A percentile compares a stretch with the other conserved stretches of the same genome.
These are phyloP conservation scores for Fraxinus ornus DNA, from an alignment of 305 asterid genomes.

Conservation along the genomic window DNA sequence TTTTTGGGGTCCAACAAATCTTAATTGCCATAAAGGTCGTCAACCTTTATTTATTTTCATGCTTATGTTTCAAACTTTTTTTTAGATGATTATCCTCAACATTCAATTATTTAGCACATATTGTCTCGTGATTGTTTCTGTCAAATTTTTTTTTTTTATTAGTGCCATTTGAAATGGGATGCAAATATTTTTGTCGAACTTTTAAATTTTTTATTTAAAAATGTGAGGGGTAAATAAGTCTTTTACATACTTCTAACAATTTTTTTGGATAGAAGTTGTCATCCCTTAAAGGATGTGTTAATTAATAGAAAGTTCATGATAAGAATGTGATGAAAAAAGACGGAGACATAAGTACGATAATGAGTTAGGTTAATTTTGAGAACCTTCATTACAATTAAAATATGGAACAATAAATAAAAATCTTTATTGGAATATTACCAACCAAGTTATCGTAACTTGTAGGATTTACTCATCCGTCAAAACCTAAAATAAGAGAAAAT, in stretches of 20 bases:
- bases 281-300: no score
- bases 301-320: no score
- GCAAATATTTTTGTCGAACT: neutral
- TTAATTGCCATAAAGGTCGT: neutral
- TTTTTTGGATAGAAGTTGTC: neutral
- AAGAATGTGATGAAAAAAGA: no score
- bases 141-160: no score
- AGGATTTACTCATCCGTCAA: neutral
- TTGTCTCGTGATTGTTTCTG: neutral
- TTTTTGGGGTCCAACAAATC: neutral
- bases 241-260: neutral
- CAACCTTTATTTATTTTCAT: neutral
- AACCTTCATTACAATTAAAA: neutral
- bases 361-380: neutral
- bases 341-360: neutral
- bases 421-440: neutral
- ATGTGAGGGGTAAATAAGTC: neutral
- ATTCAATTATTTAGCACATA: neutral
- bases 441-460: neutral
- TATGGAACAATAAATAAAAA: neutral
- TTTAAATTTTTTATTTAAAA: no score
- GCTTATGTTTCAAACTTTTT: neutral
- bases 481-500: neutral
- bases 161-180: neutral
- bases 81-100: no score